These are phyloP conservation scores for Mucor mucedo DNA, from an alignment of 371 early-diverging fungal genomes.

Conservation along the genomic window DNA sequence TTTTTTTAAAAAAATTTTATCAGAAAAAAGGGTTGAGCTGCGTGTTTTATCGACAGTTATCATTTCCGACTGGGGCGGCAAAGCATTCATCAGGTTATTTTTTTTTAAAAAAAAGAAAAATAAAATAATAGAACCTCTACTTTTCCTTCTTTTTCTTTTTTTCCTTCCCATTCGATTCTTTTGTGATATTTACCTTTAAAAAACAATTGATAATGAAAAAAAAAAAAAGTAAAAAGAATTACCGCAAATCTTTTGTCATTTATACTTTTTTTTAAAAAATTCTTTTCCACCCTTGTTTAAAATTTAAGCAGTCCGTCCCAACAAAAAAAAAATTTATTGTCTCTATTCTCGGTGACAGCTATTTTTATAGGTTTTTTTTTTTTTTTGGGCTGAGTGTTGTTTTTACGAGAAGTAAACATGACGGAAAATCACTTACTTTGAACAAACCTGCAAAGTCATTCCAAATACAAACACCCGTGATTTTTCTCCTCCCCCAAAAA, in stretches of 20 bases:
- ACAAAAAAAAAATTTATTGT: background rate
- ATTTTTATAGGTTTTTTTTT: too few species aligned
- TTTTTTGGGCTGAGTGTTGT: too few species aligned
- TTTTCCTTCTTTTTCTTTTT: background rate
- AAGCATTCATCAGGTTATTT: constrained; percentile 43
- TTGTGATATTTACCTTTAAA: constrained; percentile 15
- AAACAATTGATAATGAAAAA: too few species aligned
- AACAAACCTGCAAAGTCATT: too few species aligned
- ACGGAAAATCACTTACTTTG: too few species aligned
- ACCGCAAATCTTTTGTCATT: background rate
- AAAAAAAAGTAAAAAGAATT: background rate
- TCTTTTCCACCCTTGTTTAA: background rate
- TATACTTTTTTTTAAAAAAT: constrained; percentile 3
- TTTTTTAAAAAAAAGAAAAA: constrained; percentile 1
- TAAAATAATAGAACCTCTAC: background rate
- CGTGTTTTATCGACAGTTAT: constrained; percentile 44
- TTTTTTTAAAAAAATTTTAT: constrained; percentile 3
- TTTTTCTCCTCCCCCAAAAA: too few species aligned
- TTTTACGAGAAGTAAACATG: too few species aligned
- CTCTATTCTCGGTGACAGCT: too few species aligned
- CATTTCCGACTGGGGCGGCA: constrained; percentile 52
- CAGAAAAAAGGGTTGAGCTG: constrained; percentile 39
- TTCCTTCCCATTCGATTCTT: background rate
- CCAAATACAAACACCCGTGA: too few species aligned
- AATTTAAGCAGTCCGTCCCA: background rate